These are phyloP conservation scores for Metroxylon sagu DNA, from an alignment of 176 grass and related monocot species.

Conservation along the genomic window DNA sequence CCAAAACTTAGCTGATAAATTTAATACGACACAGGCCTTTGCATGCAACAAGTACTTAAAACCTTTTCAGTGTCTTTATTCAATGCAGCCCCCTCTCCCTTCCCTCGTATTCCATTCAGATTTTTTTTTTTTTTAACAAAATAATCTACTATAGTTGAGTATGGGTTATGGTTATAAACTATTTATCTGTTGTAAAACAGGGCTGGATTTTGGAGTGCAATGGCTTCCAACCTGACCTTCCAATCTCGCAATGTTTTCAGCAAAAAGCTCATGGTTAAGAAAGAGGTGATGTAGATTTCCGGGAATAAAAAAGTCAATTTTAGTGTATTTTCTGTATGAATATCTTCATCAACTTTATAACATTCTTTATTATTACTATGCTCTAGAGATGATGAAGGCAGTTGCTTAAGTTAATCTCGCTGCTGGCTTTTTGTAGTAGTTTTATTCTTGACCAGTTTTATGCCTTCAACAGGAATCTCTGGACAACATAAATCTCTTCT, in stretches of 20 bases:
- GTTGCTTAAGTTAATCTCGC: neutral
- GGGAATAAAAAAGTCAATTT: neutral
- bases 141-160: too few species aligned
- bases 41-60: too few species aligned
- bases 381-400: neutral
- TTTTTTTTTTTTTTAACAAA: too few species aligned
- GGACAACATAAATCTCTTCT: constrained; percentile 90
- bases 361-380: constrained; percentile 55
- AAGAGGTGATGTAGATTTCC: constrained; percentile 41
- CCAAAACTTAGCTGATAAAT: too few species aligned
- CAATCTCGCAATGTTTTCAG: constrained; percentile 95
- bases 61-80: too few species aligned
- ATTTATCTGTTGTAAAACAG: constrained; percentile 20
- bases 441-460: neutral
- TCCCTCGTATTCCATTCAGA: too few species aligned
- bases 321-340: constrained; percentile 22
- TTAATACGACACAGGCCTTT: too few species aligned
- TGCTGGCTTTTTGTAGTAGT: neutral
- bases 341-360: constrained; percentile 50
- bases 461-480: constrained; percentile 43
- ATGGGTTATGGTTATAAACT: neutral
- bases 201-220: constrained; percentile 89
- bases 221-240: constrained; percentile 93
- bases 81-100: too few species aligned
- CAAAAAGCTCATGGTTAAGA: constrained; percentile 99